phyloP scores from a whole-genome alignment of 352 stramenopile species.

The Peronospora tabacina region DNA sequence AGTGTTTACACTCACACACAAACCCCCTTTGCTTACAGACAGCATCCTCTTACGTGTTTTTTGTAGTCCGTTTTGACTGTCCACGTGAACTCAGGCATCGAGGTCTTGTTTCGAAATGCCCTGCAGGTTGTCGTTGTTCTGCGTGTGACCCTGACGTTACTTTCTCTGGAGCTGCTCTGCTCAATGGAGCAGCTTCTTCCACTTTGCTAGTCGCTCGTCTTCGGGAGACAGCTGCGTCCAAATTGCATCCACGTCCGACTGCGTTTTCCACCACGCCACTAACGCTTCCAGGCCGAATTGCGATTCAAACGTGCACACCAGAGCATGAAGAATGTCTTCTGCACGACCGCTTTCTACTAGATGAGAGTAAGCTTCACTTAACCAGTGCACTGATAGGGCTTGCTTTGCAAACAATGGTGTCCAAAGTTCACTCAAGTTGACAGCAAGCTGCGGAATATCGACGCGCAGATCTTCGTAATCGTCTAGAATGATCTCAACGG shows the following conservation, averaged over 20 bases:
- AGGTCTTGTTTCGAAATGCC: background rate
- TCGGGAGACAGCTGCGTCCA: constrained; percentile 30
- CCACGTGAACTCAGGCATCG: background rate
- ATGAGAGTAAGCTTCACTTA: constrained; percentile 37
- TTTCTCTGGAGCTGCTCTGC: background rate
- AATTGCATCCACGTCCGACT: constrained; percentile 23
- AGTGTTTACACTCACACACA: constrained; percentile 24
- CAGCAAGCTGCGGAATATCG: constrained; percentile 57
- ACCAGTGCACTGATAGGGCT: constrained; percentile 40
- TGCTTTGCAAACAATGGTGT: constrained; percentile 50
- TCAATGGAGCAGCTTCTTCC: constrained; percentile 27
- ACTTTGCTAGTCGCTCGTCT: constrained; percentile 29
- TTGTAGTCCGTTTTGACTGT: background rate
- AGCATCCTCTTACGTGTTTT: background rate
- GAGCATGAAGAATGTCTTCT: constrained; percentile 40
- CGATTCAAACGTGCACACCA: constrained; percentile 34
- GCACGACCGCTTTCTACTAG: constrained; percentile 38
- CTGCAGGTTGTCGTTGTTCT: background rate
- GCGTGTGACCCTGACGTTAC: background rate
- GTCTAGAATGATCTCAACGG: constrained; percentile 44
- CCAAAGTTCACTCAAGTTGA: constrained; percentile 55
- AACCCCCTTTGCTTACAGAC: constrained; percentile 4
- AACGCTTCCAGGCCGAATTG: constrained; percentile 31
- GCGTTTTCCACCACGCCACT: constrained; percentile 47
- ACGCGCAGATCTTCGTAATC: constrained; percentile 72